Evolutionary conservation across 768 basidiomycete genomes (phyloP).

Genomic region (Suillus spraguei): DNA sequence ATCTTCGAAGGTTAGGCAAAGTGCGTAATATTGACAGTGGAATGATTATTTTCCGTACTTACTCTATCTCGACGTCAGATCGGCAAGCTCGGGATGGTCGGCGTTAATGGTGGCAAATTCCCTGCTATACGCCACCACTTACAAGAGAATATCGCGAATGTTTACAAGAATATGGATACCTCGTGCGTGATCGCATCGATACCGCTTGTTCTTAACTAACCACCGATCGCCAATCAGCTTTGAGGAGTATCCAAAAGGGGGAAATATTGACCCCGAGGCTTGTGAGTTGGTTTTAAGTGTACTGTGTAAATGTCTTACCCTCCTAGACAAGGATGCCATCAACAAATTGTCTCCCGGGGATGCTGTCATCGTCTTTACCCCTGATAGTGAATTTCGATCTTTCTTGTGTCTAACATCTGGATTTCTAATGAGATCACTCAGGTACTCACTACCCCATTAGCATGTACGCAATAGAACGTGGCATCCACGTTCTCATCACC

Average conservation of each 20-base stretch:
- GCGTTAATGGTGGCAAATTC: constrained; percentile 87
- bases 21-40: constrained; percentile 33
- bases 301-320: constrained; percentile 9
- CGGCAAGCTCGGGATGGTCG: constrained; percentile 81
- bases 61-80: constrained; percentile 43
- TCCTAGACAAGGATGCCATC: constrained; percentile 82
- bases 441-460: constrained; percentile 87
- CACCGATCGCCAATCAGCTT: constrained; percentile 50
- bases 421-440: constrained; percentile 28
- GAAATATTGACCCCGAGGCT: constrained; percentile 71
- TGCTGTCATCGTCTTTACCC: constrained; percentile 93
- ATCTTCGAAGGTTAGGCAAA: constrained; percentile 84
- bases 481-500: constrained; percentile 88
- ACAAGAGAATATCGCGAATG: constrained; percentile 76
- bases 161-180: constrained; percentile 87
- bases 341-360: constrained; percentile 77
- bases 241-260: constrained; percentile 75
- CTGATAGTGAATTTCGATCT: constrained; percentile 63
- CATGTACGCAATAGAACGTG: constrained; percentile 81
- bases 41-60: constrained; percentile 15
- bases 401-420: background rate
- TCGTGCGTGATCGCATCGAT: constrained; percentile 48
- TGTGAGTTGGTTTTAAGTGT: constrained; percentile 55
- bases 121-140: constrained; percentile 84
- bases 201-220: background rate